Evolutionary conservation across 2,329 filamentous ascomycete species (phyloP).

Genomic region (Cytospora piceae): DNA sequence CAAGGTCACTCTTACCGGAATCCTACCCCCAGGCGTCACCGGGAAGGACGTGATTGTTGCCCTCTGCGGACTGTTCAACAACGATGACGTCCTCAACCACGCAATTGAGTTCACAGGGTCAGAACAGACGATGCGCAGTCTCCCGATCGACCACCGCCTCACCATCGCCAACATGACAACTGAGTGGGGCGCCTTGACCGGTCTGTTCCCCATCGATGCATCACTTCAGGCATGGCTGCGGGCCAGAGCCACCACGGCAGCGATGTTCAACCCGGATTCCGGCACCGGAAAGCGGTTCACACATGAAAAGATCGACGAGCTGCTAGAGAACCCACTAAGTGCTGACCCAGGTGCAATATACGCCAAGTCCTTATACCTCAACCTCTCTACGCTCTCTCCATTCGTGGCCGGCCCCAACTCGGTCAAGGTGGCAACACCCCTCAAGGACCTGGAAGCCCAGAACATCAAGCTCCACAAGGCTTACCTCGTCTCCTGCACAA

Average conservation of each 20-base stretch:
- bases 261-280: slow-evolving; percentile 58
- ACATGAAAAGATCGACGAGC: slow-evolving; percentile 72
- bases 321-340: slow-evolving; percentile 66
- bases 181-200: slow-evolving; percentile 65
- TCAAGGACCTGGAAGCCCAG: slow-evolving; percentile 72
- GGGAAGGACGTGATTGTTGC: slow-evolving; percentile 95
- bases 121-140: slow-evolving; percentile 72
- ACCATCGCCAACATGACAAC: slow-evolving; percentile 82
- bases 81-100: slow-evolving; percentile 89
- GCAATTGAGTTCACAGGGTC: slow-evolving; percentile 85
- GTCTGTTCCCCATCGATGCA: slow-evolving; percentile 74
- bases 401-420: slow-evolving; percentile 89
- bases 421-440: slow-evolving; percentile 82
- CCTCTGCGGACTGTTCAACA: slow-evolving; percentile 82
- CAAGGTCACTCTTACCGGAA: slow-evolving; percentile 76
- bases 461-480: slow-evolving; percentile 85
- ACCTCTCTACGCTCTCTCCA: slow-evolving; percentile 82
- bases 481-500: slow-evolving; percentile 97
- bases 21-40: slow-evolving; percentile 77
- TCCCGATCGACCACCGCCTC: slow-evolving; percentile 73
- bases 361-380: slow-evolving; percentile 79
- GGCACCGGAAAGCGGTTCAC: slow-evolving; percentile 65
- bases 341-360: slow-evolving; percentile 82
- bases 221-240: slow-evolving; percentile 75
- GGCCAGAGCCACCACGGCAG: slow-evolving; percentile 73